Evolutionary conservation across 2,329 filamentous ascomycete species (phyloP).

Genomic region (Colletotrichum liaoningense): DNA sequence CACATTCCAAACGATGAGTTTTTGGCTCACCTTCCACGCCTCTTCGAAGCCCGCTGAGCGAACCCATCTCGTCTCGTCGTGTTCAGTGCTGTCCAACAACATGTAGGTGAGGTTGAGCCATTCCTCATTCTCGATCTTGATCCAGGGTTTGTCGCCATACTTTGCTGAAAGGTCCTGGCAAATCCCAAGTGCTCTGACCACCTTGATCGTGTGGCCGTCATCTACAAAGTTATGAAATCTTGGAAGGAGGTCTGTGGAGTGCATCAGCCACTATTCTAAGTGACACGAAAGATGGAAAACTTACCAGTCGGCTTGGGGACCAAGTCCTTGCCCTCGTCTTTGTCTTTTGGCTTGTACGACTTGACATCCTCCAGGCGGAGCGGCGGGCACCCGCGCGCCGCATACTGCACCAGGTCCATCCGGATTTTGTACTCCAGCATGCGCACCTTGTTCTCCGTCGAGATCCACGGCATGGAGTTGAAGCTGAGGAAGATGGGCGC

Average conservation of each 20-base stretch:
- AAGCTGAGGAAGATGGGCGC: conserved; percentile 80
- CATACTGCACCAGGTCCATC: conserved; percentile 79
- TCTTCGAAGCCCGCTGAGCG: conserved; percentile 71
- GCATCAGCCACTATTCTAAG: neutral
- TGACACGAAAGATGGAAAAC: neutral
- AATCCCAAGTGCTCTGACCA: conserved; percentile 76
- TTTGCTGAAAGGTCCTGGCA: conserved; percentile 64
- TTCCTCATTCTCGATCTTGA: conserved; percentile 64
- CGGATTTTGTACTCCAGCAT: conserved; percentile 87
- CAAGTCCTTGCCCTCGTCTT: conserved; percentile 50
- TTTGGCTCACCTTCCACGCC: conserved; percentile 66
- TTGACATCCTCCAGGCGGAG: conserved; percentile 70
- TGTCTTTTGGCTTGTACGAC: conserved; percentile 66
- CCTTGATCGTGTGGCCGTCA: conserved; percentile 85
- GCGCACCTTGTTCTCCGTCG: conserved; percentile 69
- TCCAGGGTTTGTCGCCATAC: conserved; percentile 60
- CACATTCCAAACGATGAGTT: too few species aligned
- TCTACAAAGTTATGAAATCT: conserved; percentile 65
- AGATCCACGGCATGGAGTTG: conserved; percentile 70
- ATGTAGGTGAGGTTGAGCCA: conserved; percentile 73
- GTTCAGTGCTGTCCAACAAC: conserved; percentile 71
- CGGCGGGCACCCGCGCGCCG: conserved; percentile 72
- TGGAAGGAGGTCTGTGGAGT: conserved; percentile 54
- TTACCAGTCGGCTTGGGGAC: conserved; percentile 57
- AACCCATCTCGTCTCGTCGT: conserved; percentile 63